Evolutionary conservation across 139 green algal genomes (phyloP), one percentile per base, ranked within the genome.

Genomic region (Klebsormidium nitens): DNA sequence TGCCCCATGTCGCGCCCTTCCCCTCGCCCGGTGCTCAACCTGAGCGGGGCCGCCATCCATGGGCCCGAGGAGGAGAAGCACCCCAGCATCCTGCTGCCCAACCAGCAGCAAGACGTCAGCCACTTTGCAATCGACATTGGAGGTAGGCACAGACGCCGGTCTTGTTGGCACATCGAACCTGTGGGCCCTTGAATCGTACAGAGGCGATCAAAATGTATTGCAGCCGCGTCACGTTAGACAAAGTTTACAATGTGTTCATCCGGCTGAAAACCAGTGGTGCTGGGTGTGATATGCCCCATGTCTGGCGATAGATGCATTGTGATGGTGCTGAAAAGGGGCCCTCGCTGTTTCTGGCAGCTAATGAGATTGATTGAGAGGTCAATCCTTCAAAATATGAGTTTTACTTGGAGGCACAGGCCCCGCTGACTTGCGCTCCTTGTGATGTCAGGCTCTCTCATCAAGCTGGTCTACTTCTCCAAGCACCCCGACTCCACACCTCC

Each of bases 391-490:
- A n/a, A n/a, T n/a, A n/a, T n/a, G n/a, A n/a, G n/a, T n/a, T n/a
- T n/a, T n/a, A n/a, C n/a, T n/a, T n/a, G n/a, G n/a, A n/a, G n/a
- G n/a, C n/a, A n/a, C n/a, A n/a, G n/a, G n/a, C n/a, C n/a, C n/a
- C n/a, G n/a, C n/a, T n/a, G n/a, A n/a, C n/a, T n/a, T n/a, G n/a
- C n/a, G n/a, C n/a, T n/a, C n/a, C n/a, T n/a, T n/a, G n/a, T n/a
- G n/a, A n/a, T n/a, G n/a, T n/a, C 42, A 76, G 69, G 94, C 26
- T 95, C 88, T 0, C 83, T 99, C 3, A 93, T 99, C 49, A 99
- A 99, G 75, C 76, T 99, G 3, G 85, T 97, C 0, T 99, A 98
- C 80, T 97, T 99, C 80, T 91, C 84, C 0, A 29, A 59, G 5
- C 69, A 40, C 1, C 0, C 57, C 19, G 57, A 68, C 0, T 19